These are phyloP conservation scores for Vigna nakashimae DNA, from an alignment of 306 rosid species.

Conservation along the genomic window DNA sequence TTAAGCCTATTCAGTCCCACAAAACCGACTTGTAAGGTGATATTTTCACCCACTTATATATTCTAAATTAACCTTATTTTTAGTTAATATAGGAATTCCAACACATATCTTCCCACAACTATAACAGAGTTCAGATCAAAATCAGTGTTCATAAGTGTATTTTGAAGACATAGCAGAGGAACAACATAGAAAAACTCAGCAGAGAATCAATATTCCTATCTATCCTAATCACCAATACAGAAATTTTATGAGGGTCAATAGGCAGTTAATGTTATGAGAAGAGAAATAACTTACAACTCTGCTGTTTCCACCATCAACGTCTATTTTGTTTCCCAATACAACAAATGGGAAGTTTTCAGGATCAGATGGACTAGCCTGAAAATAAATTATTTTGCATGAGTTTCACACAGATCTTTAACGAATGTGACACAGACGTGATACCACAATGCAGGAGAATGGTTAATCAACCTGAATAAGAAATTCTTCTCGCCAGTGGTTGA, in stretches of 20 bases:
- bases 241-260: conserved; percentile 22
- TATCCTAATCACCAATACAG: background rate
- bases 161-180: too few relatives aligned
- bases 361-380: conserved; percentile 98
- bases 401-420: conserved; percentile 23
- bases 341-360: conserved; percentile 99
- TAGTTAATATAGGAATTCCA: too few relatives aligned
- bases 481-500: conserved; percentile 98
- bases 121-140: too few relatives aligned
- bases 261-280: conserved; percentile 22
- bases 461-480: conserved; percentile 89
- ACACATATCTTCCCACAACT: too few relatives aligned
- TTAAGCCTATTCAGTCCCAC: too few relatives aligned
- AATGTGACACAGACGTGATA: background rate
- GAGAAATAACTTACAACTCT: conserved; percentile 78
- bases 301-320: conserved; percentile 97
- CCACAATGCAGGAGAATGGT: background rate
- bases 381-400: conserved; percentile 43
- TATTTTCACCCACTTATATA: too few relatives aligned
- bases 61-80: too few relatives aligned
- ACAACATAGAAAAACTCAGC: too few relatives aligned
- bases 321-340: conserved; percentile 97
- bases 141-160: too few relatives aligned
- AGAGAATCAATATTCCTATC: too few relatives aligned
- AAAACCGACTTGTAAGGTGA: too few relatives aligned